Base-by-base conservation (phyloP, 768 basidiomycete species). In the Boletus vinaceobasis region DNA sequence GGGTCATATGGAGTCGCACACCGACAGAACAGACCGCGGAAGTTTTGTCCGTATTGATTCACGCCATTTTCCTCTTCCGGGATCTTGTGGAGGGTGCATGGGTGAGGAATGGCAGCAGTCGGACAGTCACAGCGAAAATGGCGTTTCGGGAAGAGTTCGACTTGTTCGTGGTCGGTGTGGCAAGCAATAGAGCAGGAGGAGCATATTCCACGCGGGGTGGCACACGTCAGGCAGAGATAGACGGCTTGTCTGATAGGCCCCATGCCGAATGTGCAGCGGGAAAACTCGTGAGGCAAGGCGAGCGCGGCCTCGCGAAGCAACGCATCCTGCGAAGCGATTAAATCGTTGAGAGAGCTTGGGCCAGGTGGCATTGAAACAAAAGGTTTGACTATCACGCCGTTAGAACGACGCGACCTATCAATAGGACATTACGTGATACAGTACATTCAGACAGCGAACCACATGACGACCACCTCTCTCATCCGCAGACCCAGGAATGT, bases 141-240 rank as follows among this genome's bases (percentile, higher is more conserved):
- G 60, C 90, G 81, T 67, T 93, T 93, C 1, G 90, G 90, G 71
- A 93, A 93, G 55, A 93, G 77, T 69, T 93, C 91, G 48, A 93
- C 70, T 66, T 93, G 91, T 63, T 93, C 87, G 69, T 92, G 90
- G 67, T 90, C 78, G 14, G 88, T 88, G 66, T 94, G 91, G 66
- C 91, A 94, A 23, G 90, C 88, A 48, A 93, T 79, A 29, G 88
- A 90, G 71, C 91, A 94, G 7, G 91, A 87, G 15, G 87, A 82
- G 60, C 91, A 93, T 53, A 93, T 75, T 19, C 90, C 90, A 51
- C 83, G 81, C 21, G 79, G 76, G 48, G 78, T 77, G 23, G 79
- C 76, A 66, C 91, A 94, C 1, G 88, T 86, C 9, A 84, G 70
- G 65, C 91, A 94, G 50, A 92, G 83, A 68, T 93, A 90, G 10